These are phyloP conservation scores for Clarireedia homoeocarpa DNA, from an alignment of 2,329 filamentous ascomycete genomes.

Conservation along the genomic window DNA sequence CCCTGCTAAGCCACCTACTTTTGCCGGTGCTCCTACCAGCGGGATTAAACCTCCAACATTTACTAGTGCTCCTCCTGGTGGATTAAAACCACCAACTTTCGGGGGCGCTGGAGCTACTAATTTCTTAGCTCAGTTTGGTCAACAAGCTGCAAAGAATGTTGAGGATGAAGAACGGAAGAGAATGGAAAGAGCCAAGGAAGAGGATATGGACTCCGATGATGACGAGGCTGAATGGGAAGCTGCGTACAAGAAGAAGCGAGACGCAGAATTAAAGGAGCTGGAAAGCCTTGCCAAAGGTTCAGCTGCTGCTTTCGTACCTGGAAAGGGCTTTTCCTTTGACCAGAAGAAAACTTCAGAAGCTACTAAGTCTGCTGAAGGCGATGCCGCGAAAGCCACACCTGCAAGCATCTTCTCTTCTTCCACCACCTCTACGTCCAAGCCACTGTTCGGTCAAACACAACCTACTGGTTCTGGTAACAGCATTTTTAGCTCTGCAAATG, in stretches of 20 bases:
- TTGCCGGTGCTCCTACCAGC: background rate
- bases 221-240: slow-evolving; percentile 22
- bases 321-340: slow-evolving; percentile 15
- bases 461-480: slow-evolving; percentile 26
- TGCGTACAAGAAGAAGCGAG: slow-evolving; percentile 17
- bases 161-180: slow-evolving; percentile 19
- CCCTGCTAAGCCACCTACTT: background rate
- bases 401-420: background rate
- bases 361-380: background rate
- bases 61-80: background rate
- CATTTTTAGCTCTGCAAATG: slow-evolving; percentile 19
- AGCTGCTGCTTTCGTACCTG: slow-evolving; percentile 13
- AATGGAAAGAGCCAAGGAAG: slow-evolving; percentile 24
- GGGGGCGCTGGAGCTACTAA: slow-evolving; percentile 16
- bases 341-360: background rate
- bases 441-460: slow-evolving; percentile 30
- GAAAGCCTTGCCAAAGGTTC: slow-evolving; percentile 17
- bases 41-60: slow-evolving; percentile 4
- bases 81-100: slow-evolving; percentile 22
- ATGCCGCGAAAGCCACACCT: slow-evolving; percentile 2
- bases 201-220: slow-evolving; percentile 27
- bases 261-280: slow-evolving; percentile 15
- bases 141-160: slow-evolving; percentile 15
- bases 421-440: slow-evolving; percentile 4
- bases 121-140: slow-evolving; percentile 22